Base-by-base conservation (phyloP, 768 basidiomycete genomes). In the Suillus bovinus region DNA sequence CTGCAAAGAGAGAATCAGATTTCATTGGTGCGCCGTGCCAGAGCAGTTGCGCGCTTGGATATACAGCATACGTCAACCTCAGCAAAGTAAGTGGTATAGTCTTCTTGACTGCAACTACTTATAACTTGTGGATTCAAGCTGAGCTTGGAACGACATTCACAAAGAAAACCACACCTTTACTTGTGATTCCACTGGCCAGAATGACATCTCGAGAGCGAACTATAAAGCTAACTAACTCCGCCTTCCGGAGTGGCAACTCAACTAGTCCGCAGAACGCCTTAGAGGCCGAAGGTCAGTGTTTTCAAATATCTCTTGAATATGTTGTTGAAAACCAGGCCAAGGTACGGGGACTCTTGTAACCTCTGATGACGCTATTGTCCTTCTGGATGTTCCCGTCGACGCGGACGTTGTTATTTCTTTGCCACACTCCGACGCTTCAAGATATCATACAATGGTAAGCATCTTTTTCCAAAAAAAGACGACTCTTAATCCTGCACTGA, bases 131-230 rank as follows among this genome's bases (percentile, higher is more conserved):
- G 70, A 20, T 31, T 64, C 31, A 53, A 93, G 91, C 91, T 63
- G 83, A 87, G 70, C 84, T 93, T 17, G 90, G 88, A 31, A 78
- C 79, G 62, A 75, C 81, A 13, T 79, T n/a, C n/a, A n/a, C n/a
- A n/a, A n/a, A n/a, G n/a, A n/a, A n/a, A n/a, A n/a, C n/a, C 87
- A 14, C 80, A 74, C 29, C 73, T 92, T 78, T 82, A 61, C 74
- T 91, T 34, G 75, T 78, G 4, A 58, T 94, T 82, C 79, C 17
- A 86, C 87, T 13, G 89, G 93, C 13, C 81, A 89, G 46, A 94
- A 94, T 68, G 74, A 83, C 27, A 69, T 91, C n/a, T 72, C 77
- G 5, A 79, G 79, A 62, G 82, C 84, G n/a, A 17, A 80, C 75
- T 10, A 66, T 93, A 49, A 83, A 78, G 55, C 74, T 93, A 24